Evolutionary conservation across 163 green algal genomes (phyloP).

Genomic region (Scenedesmus sp.): DNA sequence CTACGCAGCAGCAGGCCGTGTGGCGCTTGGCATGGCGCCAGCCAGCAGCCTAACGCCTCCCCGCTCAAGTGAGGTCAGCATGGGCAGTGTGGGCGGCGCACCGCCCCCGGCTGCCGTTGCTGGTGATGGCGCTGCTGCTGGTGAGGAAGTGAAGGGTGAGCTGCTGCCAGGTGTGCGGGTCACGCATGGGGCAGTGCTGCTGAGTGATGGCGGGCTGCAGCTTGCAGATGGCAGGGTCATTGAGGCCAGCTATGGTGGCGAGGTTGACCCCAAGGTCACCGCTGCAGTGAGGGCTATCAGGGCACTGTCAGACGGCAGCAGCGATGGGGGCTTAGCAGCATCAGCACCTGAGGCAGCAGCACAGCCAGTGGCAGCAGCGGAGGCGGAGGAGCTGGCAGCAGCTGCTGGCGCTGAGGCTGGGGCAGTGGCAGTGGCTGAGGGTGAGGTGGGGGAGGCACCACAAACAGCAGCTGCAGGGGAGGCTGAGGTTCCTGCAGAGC

Average conservation of each 20-base stretch:
- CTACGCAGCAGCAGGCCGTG: conserved; percentile 38
- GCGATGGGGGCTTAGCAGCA: background rate
- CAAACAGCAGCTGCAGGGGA: background rate
- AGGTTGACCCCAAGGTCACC: background rate
- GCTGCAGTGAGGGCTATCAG: background rate
- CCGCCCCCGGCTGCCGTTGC: background rate
- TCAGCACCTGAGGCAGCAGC: background rate
- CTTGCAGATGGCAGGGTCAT: background rate
- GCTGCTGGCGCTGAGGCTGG: background rate
- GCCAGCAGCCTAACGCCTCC: background rate
- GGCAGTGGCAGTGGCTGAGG: background rate
- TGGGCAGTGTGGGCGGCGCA: background rate
- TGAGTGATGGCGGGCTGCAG: background rate
- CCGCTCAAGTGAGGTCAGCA: background rate
- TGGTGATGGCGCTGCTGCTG: background rate
- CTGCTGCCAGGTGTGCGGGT: background rate
- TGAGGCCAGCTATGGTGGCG: background rate
- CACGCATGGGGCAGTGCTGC: background rate
- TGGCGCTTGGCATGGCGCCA: conserved; percentile 3
- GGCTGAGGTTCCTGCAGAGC: background rate
- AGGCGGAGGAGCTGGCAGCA: background rate
- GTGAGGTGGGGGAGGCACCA: background rate
- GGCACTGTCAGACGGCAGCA: background rate
- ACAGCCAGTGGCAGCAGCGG: background rate
- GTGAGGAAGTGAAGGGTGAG: background rate